Base-by-base conservation (phyloP, 768 basidiomycete genomes). In the Leccinum incarnatum region DNA sequence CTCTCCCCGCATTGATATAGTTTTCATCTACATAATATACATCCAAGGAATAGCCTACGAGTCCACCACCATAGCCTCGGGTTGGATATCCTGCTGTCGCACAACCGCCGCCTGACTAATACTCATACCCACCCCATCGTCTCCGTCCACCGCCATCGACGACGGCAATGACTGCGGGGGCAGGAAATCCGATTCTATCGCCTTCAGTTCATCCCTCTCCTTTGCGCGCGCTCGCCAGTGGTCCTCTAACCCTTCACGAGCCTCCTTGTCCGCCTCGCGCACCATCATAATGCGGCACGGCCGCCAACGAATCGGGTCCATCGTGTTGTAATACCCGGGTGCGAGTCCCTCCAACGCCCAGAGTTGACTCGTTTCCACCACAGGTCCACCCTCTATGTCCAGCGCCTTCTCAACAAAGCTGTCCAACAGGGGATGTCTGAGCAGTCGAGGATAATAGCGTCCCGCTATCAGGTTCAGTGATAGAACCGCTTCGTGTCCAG, bases 371-470 rank as follows among this genome's bases (percentile, higher is more conserved):
- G 69, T 76, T 30, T 77, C 75, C 10, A 74, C 50, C n/a, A 81
- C 61, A 40, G 72, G 75, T n/a, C 71, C 74, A 6, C 71, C 63
- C 14, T 77, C 75, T 11, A 69, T 65, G 36, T 69, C 57, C 46
- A 81, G 64, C 12, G 81, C 81, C 15, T 74, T 65, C 30, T 74
- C 65, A 3, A 88, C 66, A 21, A 63, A 64, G 4, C 74, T 69
- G 12, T 70, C 71, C 19, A 92, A 72, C 36, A 86, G 75, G 1
- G 88, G 88, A 66, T 91, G 89, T 21, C 76, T 67, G 23, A 92
- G 78, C 36, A 94, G 77, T 6, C 79, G 75, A 5, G 91, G 88
- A 68, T 94, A 94, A 69, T 94, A 94, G 56, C 93, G 79, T 32
- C 93, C 93, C 32, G 84, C 84, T 60, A 95, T 78, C 50, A 91